These are phyloP conservation scores for Cyberlindnera amylophila DNA, from an alignment of 805 yeast genomes.

Conservation along the genomic window DNA sequence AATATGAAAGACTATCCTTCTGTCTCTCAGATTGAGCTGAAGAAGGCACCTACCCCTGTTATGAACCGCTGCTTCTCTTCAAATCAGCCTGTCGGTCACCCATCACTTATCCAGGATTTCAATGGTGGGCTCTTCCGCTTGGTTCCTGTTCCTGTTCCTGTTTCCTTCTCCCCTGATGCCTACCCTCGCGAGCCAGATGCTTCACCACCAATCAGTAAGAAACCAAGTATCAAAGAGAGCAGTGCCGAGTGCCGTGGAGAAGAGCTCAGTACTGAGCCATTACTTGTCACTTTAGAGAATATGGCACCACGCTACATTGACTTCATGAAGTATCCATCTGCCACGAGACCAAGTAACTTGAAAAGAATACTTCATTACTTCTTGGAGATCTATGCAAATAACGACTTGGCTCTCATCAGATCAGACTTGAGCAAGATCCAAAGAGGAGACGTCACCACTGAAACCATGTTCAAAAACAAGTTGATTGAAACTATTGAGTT, in stretches of 20 bases:
- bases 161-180: too few relatives aligned
- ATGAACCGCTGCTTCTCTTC: too few relatives aligned
- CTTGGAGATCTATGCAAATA: conserved; percentile 33
- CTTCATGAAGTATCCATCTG: conserved; percentile 31
- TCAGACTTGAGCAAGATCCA: conserved; percentile 14
- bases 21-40: too few relatives aligned
- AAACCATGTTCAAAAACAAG: conserved; percentile 12
- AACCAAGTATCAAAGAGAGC: background rate
- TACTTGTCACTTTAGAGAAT: conserved; percentile 23
- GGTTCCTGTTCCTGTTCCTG: conserved; percentile 7
- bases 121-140: conserved; percentile 8
- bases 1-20: too few relatives aligned
- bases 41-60: too few relatives aligned
- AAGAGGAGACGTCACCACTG: conserved; percentile 13
- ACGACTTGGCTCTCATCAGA: conserved; percentile 21
- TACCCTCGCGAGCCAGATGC: background rate
- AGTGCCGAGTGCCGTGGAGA: background rate
- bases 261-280: conserved; percentile 7
- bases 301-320: conserved; percentile 31
- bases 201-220: background rate
- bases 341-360: conserved; percentile 32
- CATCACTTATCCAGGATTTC: conserved; percentile 3
- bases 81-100: background rate
- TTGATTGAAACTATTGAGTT: conserved; percentile 21
- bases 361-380: conserved; percentile 33